A percentile compares a stretch with the other conserved stretches of the same genome.
These are phyloP conservation scores for Rhinocladiella mackenziei DNA, from an alignment of 2,329 filamentous ascomycete species.

Conservation along the genomic window DNA sequence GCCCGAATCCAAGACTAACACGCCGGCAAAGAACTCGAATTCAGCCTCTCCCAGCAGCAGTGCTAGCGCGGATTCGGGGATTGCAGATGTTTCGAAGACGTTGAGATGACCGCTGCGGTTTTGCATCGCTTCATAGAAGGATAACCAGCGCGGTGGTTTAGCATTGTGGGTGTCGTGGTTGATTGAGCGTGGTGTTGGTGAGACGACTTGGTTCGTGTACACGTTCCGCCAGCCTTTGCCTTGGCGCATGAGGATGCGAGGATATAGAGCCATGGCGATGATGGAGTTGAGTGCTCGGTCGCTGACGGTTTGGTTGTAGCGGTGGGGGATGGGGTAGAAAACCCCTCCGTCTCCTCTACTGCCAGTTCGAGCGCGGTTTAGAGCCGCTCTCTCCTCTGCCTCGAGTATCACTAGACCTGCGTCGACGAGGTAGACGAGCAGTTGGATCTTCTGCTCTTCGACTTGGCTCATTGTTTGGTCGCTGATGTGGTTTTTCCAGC, in stretches of 20 bases:
- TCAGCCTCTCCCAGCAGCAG: slow-evolving; percentile 85
- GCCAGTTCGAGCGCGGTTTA: slow-evolving; percentile 15
- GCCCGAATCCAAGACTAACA: slow-evolving; percentile 83
- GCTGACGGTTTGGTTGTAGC: slow-evolving; percentile 72
- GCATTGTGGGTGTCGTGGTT: slow-evolving; percentile 47
- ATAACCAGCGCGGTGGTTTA: slow-evolving; percentile 66
- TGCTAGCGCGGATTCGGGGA: slow-evolving; percentile 76
- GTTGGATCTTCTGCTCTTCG: slow-evolving; percentile 90
- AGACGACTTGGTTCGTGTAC: slow-evolving; percentile 86
- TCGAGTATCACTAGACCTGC: slow-evolving; percentile 72
- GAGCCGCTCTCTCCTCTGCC: slow-evolving; percentile 29
- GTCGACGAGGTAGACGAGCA: slow-evolving; percentile 79
- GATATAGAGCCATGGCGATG: slow-evolving; percentile 92
- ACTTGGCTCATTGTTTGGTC: slow-evolving; percentile 86
- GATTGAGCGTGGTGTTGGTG: slow-evolving; percentile 80
- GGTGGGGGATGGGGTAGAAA: slow-evolving; percentile 78
- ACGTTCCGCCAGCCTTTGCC: slow-evolving; percentile 86
- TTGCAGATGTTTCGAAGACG: slow-evolving; percentile 80
- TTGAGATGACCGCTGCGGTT: slow-evolving; percentile 74
- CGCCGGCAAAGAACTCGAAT: slow-evolving; percentile 84
- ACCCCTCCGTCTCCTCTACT: slow-evolving; percentile 55
- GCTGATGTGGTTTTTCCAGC: slow-evolving; percentile 88
- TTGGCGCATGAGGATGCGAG: slow-evolving; percentile 80
- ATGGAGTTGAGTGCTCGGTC: slow-evolving; percentile 76
- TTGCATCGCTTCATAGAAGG: slow-evolving; percentile 98